These are phyloP conservation scores for Rhizopus sp. DNA, from an alignment of 371 early-diverging fungal genomes.

Conservation along the genomic window DNA sequence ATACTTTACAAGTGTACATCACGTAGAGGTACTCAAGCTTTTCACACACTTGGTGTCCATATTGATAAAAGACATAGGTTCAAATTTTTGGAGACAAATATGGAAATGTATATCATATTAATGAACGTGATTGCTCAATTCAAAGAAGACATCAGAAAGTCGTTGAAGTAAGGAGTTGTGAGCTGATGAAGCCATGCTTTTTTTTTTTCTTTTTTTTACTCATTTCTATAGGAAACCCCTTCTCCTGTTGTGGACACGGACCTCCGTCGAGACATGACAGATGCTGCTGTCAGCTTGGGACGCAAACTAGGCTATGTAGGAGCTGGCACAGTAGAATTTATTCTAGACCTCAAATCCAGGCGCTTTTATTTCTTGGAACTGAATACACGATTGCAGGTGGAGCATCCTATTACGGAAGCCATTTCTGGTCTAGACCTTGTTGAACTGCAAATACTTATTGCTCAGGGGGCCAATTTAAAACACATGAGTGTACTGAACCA, in stretches of 20 bases:
- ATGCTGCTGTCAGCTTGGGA: conserved; percentile 61
- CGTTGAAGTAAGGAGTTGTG: conserved; percentile 60
- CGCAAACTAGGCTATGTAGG: conserved; percentile 62
- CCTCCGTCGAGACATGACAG: conserved; percentile 56
- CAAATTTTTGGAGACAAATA: conserved; percentile 84
- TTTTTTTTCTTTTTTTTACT: no score
- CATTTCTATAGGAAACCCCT: conserved; percentile 60
- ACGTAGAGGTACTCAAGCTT: conserved; percentile 72
- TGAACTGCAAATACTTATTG: conserved; percentile 78
- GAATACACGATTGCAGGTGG: conserved; percentile 88
- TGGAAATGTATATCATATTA: conserved; percentile 82
- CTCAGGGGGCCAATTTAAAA: conserved; percentile 58
- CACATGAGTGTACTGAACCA: conserved; percentile 50
- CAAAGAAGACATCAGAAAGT: conserved; percentile 90
- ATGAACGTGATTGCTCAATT: conserved; percentile 89
- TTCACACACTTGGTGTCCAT: neutral
- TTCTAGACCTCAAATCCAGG: conserved; percentile 65
- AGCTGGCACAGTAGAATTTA: conserved; percentile 87
- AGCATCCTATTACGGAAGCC: conserved; percentile 96
- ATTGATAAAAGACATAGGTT: conserved; percentile 36
- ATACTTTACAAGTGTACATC: conserved; percentile 88
- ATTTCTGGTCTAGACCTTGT: conserved; percentile 95
- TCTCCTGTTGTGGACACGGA: conserved; percentile 54
- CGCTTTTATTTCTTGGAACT: conserved; percentile 84
- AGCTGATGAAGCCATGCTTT: no score